Conservation (phyloP, 1,139 yeast genomes). For the Dujonia santamariae region DNA sequence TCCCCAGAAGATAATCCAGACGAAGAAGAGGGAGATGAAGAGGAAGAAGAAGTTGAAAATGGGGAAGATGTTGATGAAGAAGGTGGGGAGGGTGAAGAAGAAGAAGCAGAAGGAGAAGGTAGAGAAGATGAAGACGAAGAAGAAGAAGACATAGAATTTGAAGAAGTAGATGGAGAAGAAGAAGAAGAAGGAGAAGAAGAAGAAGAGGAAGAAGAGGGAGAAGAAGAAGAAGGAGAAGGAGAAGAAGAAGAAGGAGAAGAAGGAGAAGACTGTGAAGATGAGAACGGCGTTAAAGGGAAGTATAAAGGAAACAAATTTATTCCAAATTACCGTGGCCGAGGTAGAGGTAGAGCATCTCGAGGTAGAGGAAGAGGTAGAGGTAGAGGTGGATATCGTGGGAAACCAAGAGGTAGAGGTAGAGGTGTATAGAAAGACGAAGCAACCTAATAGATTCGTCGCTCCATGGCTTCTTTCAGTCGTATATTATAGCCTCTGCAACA, state of each 20-base stretch:
- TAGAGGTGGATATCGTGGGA: conserved; percentile 14
- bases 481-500: too few relatives aligned
- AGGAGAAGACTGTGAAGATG: conserved; percentile 4
- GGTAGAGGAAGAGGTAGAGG: conserved; percentile 19
- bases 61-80: conserved; percentile 4
- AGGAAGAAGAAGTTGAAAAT: conserved; percentile 1
- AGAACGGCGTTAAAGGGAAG: conserved; percentile 3
- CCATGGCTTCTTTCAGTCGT: too few relatives aligned
- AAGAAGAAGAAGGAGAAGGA: neutral
- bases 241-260: conserved; percentile 1
- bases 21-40: conserved; percentile 3
- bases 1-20: conserved; percentile 6
- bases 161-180: conserved; percentile 1
- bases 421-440: too few relatives aligned
- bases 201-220: conserved; percentile 4
- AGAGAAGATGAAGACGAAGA: conserved; percentile 3
- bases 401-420: conserved; percentile 11
- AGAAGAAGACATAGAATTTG: neutral
- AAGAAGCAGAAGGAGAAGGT: conserved; percentile 5
- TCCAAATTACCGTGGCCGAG: conserved; percentile 12
- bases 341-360: conserved; percentile 6
- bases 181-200: conserved; percentile 1
- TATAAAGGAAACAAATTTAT: conserved; percentile 4
- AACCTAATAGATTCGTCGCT: too few relatives aligned
- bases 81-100: conserved; percentile 8